Percentiles rank a stretch among this genome's conserved stretches.
Conservation (phyloP, 2,329 filamentous ascomycete species). For the Cercospora beticola region DNA sequence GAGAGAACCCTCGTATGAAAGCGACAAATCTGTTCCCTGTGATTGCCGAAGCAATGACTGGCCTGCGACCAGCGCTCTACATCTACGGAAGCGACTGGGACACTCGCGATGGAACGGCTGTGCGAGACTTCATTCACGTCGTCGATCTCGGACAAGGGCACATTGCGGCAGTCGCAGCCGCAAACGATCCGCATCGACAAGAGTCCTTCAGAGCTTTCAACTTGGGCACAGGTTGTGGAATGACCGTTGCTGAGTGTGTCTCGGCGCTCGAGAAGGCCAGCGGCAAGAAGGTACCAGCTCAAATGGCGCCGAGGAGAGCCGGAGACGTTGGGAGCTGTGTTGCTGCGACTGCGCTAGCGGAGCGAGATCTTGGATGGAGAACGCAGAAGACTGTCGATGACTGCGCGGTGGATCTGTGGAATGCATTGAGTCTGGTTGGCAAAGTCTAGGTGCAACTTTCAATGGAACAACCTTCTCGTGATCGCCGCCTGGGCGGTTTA, state of each 20-base stretch:
- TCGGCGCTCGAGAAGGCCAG: conserved; percentile 42
- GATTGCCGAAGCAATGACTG: conserved; percentile 61
- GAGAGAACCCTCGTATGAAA: conserved; percentile 62
- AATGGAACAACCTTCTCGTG: neutral
- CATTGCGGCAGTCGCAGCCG: conserved; percentile 56
- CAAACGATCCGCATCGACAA: conserved; percentile 28
- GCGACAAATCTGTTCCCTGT: conserved; percentile 66
- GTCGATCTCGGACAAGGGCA: conserved; percentile 65
- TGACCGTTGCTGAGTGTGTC: conserved; percentile 47
- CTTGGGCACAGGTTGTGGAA: conserved; percentile 45
- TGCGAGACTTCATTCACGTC: conserved; percentile 51
- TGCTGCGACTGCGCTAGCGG: conserved; percentile 4
- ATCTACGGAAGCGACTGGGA: conserved; percentile 66
- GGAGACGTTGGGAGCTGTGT: conserved; percentile 39
- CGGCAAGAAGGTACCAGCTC: conserved; percentile 38
- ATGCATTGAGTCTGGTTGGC: neutral
- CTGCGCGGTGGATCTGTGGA: conserved; percentile 14
- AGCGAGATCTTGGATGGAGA: conserved; percentile 14
- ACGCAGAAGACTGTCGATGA: conserved; percentile 16
- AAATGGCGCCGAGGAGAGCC: conserved; percentile 40
- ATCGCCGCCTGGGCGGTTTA: neutral
- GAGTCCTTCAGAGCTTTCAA: conserved; percentile 44
- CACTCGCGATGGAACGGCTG: conserved; percentile 63
- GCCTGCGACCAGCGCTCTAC: conserved; percentile 54
- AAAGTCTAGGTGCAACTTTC: neutral